Conservation (phyloP, 1,284 basidiomycete species). For the Pseudozyma tsukubaensis region DNA sequence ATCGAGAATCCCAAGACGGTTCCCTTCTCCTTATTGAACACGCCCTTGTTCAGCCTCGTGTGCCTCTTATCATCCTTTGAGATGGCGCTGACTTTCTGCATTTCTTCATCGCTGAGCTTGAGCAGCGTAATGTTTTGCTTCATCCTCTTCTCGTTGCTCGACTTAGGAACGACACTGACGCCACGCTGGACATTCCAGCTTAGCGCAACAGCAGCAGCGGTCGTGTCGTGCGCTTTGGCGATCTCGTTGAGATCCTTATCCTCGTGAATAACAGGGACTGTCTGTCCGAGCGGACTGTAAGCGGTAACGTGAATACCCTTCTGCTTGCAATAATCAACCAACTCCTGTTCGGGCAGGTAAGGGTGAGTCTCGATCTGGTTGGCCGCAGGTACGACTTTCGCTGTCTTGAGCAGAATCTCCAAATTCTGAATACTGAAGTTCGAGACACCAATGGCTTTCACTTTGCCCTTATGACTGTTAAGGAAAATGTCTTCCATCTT, state of each 20-base stretch:
- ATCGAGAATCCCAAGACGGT: conserved; percentile 49
- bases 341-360: conserved; percentile 73
- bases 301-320: conserved; percentile 81
- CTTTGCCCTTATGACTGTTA: conserved; percentile 58
- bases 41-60: conserved; percentile 31
- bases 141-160: conserved; percentile 77
- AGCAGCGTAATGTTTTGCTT: conserved; percentile 78
- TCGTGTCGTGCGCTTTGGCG: conserved; percentile 74
- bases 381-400: conserved; percentile 56
- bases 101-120: conserved; percentile 75
- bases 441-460: conserved; percentile 74
- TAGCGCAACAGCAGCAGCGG: conserved; percentile 75
- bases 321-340: conserved; percentile 76
- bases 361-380: conserved; percentile 63
- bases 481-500: conserved; percentile 62
- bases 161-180: conserved; percentile 55
- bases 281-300: conserved; percentile 85
- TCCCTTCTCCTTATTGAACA: conserved; percentile 36
- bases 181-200: conserved; percentile 79
- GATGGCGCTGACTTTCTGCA: conserved; percentile 63
- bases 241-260: conserved; percentile 78
- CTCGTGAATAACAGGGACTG: conserved; percentile 77
- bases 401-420: conserved; percentile 48
- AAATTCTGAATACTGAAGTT: conserved; percentile 58
- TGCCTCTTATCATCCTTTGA: conserved; percentile 44